Evolutionary conservation across 768 basidiomycete species (phyloP).

Genomic region (Melanogaster broomeanus): DNA sequence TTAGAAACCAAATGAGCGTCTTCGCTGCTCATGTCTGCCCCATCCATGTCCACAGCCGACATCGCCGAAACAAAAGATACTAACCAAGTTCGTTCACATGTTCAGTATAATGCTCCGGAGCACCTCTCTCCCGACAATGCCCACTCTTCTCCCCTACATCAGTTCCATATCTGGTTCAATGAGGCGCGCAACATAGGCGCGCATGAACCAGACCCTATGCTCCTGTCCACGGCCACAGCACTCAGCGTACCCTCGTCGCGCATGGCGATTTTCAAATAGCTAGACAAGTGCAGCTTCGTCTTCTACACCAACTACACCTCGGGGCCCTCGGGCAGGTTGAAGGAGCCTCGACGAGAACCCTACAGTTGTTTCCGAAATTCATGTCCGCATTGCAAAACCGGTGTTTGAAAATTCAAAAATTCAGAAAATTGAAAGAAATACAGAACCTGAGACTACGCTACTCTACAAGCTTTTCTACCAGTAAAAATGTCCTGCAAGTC

Average conservation of each 20-base stretch:
- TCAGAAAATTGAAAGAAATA: too few relatives aligned
- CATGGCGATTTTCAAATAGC: slow-evolving; percentile 88
- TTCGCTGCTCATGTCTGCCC: slow-evolving; percentile 19
- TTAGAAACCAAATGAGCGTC: background rate
- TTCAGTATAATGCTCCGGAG: slow-evolving; percentile 74
- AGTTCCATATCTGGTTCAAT: slow-evolving; percentile 88
- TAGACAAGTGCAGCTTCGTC: slow-evolving; percentile 87
- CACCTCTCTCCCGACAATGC: slow-evolving; percentile 64
- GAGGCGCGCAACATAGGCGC: slow-evolving; percentile 60
- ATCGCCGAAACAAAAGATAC: slow-evolving; percentile 52
- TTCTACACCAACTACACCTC: slow-evolving; percentile 98
- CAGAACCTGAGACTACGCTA: too few relatives aligned
- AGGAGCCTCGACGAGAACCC: slow-evolving; percentile 78
- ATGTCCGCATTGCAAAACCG: too few relatives aligned
- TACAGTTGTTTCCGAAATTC: slow-evolving; percentile 77
- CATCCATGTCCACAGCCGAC: slow-evolving; percentile 23
- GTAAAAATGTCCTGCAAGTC: too few relatives aligned
- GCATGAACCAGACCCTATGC: slow-evolving; percentile 88
- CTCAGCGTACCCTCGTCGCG: slow-evolving; percentile 83
- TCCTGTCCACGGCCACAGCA: slow-evolving; percentile 70
- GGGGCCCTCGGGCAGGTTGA: slow-evolving; percentile 86
- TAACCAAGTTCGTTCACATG: slow-evolving; percentile 69
- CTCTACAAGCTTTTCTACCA: too few relatives aligned
- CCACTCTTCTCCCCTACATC: slow-evolving; percentile 69
- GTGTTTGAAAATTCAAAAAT: too few relatives aligned